Conservation (phyloP, 2,329 filamentous ascomycete species). For the Fusarium circinatum region DNA sequence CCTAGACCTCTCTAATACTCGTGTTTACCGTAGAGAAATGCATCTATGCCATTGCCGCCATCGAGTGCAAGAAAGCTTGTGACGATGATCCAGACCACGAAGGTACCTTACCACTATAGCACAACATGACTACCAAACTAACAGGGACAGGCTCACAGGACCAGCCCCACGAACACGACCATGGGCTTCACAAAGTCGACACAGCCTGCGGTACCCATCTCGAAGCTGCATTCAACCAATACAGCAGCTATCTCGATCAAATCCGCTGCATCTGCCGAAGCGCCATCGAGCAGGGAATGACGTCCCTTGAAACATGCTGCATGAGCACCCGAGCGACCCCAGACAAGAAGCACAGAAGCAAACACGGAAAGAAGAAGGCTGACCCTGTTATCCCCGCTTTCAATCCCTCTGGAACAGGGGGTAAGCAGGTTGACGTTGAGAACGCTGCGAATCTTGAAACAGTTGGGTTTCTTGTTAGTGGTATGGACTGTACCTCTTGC, state of each 20-base stretch:
- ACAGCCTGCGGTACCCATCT: slow-evolving; percentile 49
- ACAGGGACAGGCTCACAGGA: not conserved
- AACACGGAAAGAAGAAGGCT: not conserved
- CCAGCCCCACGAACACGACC: slow-evolving; percentile 3
- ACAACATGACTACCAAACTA: fast-evolving
- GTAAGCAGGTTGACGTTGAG: not conserved
- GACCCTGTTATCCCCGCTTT: not conserved
- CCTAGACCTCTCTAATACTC: fast-evolving
- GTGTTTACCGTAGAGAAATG: slow-evolving; percentile 2
- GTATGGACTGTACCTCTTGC: slow-evolving; percentile 53
- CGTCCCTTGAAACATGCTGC: slow-evolving; percentile 44
- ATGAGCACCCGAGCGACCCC: not conserved
- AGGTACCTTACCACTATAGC: not conserved
- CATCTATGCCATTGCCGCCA: slow-evolving; percentile 13
- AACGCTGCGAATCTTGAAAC: not conserved
- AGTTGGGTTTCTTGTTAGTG: slow-evolving; percentile 39
- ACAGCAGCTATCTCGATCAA: slow-evolving; percentile 49
- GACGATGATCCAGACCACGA: slow-evolving; percentile 11
- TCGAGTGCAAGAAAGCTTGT: slow-evolving; percentile 24
- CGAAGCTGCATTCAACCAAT: slow-evolving; percentile 47
- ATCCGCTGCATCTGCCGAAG: slow-evolving; percentile 53
- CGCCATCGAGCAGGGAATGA: slow-evolving; percentile 44
- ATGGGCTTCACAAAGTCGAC: not conserved
- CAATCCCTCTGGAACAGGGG: not conserved
- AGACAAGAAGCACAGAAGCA: not conserved